These are phyloP conservation scores for Hypomontagnella submonticulosa DNA, from an alignment of 495 filamentous ascomycete species.

Conservation along the genomic window DNA sequence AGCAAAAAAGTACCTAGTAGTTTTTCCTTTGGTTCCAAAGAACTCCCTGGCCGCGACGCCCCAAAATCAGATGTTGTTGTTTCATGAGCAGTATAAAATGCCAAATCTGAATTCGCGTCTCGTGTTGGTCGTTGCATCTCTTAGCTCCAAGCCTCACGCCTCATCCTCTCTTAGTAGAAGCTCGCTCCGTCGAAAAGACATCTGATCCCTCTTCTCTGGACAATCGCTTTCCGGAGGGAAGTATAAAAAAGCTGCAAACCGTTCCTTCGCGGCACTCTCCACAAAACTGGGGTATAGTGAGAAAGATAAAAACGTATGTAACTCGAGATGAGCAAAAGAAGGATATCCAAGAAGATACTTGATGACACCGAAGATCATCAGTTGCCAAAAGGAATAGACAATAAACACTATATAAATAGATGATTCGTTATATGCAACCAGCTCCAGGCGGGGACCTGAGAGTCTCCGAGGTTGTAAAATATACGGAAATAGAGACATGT, in stretches of 20 bases:
- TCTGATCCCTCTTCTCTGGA: neutral
- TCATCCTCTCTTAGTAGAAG: constrained; percentile 18
- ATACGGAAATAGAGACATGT: constrained; percentile 5
- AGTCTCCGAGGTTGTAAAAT: constrained; percentile 19
- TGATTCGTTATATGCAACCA: constrained; percentile 40
- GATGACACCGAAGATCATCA: constrained; percentile 25
- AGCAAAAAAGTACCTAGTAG: neutral
- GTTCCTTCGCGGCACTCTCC: constrained; percentile 17
- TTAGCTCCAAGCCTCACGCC: constrained; percentile 20
- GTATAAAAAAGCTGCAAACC: constrained; percentile 34
- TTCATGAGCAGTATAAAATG: constrained; percentile 31
- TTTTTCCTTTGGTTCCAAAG: constrained; percentile 29
- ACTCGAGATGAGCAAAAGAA: constrained; percentile 28
- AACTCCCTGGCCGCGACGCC: constrained; percentile 28
- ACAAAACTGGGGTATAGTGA: constrained; percentile 39
- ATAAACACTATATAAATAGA: constrained; percentile 41
- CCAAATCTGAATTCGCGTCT: constrained; percentile 40
- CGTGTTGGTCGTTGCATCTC: constrained; percentile 38
- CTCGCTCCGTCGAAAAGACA: constrained; percentile 10
- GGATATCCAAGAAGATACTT: constrained; percentile 26
- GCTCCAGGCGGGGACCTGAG: constrained; percentile 17
- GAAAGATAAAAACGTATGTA: constrained; percentile 33
- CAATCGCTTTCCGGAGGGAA: constrained; percentile 6
- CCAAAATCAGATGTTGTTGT: constrained; percentile 21
- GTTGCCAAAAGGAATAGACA: constrained; percentile 21